Conservation (phyloP, 2,329 filamentous ascomycete genomes). For the Phialemoniopsis sp. region DNA sequence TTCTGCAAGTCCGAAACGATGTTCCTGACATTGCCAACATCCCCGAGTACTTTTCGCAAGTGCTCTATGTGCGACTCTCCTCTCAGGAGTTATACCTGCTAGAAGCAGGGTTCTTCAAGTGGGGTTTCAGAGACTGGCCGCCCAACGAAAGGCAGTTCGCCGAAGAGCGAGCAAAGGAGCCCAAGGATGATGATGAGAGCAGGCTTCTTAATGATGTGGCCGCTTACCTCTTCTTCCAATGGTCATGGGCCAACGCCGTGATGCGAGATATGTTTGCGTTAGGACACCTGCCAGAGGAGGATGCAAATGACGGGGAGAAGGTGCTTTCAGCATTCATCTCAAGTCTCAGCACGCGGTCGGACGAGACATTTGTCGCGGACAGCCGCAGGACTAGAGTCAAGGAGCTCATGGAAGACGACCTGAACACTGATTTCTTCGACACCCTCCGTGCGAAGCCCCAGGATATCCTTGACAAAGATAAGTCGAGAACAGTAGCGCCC, state of each 20-base stretch:
- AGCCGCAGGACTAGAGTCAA: no score
- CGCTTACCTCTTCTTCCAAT: neutral
- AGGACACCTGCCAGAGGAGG: no score
- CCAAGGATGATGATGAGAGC: neutral
- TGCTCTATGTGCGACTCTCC: neutral
- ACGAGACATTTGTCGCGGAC: neutral
- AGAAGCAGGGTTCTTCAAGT: neutral
- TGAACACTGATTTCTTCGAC: no score
- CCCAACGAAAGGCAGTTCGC: neutral
- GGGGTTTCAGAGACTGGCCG: neutral
- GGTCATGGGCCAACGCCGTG: constrained; percentile 1
- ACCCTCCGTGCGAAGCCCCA: no score
- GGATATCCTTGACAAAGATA: no score
- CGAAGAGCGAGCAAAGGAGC: no score
- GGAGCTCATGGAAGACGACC: no score
- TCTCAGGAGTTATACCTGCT: neutral
- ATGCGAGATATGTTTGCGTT: neutral
- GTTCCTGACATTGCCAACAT: neutral
- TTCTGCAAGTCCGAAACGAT: no score
- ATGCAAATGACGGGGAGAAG: no score
- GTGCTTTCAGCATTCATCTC: no score
- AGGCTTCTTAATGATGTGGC: neutral
- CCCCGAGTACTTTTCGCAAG: neutral
- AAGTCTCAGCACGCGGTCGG: neutral
- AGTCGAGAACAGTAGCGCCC: neutral